Conservation (phyloP, 257 asterid species). For the Ajuga chamaepitys region DNA sequence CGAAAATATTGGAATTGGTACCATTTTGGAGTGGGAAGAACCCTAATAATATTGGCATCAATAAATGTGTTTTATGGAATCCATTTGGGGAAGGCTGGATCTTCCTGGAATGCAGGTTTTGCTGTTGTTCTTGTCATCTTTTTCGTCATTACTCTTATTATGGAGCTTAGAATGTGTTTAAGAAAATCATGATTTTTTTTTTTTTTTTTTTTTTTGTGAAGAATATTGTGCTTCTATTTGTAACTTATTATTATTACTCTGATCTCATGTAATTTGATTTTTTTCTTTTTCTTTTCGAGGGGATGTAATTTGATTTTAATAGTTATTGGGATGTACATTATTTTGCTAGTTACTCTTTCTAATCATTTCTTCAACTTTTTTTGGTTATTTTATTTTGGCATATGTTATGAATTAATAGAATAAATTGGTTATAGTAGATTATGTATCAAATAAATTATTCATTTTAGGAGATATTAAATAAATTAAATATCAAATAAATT, state of each 20-base stretch:
- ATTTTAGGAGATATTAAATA: too few relatives aligned
- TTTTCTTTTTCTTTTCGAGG: background rate
- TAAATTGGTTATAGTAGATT: too few relatives aligned
- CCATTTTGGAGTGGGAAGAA: constrained; percentile 56
- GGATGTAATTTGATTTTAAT: background rate
- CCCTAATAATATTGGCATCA: constrained; percentile 50
- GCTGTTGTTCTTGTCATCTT: constrained; percentile 44
- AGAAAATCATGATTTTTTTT: constrained; percentile 12
- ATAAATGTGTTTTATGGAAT: constrained; percentile 77
- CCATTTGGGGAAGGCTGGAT: constrained; percentile 51
- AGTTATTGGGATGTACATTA: background rate
- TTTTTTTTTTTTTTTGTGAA: background rate
- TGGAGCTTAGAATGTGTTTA: constrained; percentile 53
- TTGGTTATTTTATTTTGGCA: too few relatives aligned
- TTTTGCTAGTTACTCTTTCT: too few relatives aligned
- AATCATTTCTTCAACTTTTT: too few relatives aligned
- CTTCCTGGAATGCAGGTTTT: constrained; percentile 68
- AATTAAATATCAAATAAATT: too few relatives aligned
- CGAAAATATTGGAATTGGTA: constrained; percentile 94
- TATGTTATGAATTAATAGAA: too few relatives aligned
- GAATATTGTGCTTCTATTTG: background rate
- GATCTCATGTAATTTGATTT: background rate
- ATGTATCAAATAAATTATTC: too few relatives aligned
- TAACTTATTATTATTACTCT: background rate
- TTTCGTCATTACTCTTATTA: constrained; percentile 29